Conservation (phyloP, 2,329 filamentous ascomycete species). For the Lasiodiplodia theobromae region DNA sequence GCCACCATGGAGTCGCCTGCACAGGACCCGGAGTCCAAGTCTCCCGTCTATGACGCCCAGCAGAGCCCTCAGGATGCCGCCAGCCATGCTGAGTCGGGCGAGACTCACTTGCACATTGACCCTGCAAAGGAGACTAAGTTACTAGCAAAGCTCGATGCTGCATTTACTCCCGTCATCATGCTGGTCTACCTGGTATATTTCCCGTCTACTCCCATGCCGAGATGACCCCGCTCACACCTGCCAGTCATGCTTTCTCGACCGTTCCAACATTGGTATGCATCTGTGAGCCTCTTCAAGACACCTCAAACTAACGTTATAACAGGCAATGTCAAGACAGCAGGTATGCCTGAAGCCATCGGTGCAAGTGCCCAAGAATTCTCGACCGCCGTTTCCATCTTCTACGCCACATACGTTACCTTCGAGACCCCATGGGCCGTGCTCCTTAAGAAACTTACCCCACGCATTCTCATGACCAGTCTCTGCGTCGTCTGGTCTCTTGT, state of each 20-base stretch:
- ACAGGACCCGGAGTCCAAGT: slow-evolving; percentile 11
- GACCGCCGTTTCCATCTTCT: slow-evolving; percentile 60
- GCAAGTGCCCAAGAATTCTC: slow-evolving; percentile 52
- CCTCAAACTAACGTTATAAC: slow-evolving; percentile 18
- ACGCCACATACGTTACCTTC: slow-evolving; percentile 59
- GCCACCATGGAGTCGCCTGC: slow-evolving; percentile 13
- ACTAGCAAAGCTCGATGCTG: slow-evolving; percentile 57
- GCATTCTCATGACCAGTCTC: slow-evolving; percentile 49
- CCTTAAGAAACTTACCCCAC: slow-evolving; percentile 55
- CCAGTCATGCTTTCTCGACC: slow-evolving; percentile 59
- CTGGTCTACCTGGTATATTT: slow-evolving; percentile 57
- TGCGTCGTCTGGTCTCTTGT: slow-evolving; percentile 58
- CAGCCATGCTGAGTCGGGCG: slow-evolving; percentile 28
- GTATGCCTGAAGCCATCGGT: slow-evolving; percentile 56
- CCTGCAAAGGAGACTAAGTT: slow-evolving; percentile 55
- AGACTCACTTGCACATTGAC: slow-evolving; percentile 45
- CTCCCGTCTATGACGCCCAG: slow-evolving; percentile 29
- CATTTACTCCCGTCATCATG: slow-evolving; percentile 62
- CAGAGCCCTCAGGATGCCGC: slow-evolving; percentile 30
- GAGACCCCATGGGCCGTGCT: slow-evolving; percentile 57
- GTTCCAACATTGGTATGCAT: slow-evolving; percentile 57
- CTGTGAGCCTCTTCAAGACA: background rate
- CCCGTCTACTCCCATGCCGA: background rate
- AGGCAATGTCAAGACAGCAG: slow-evolving; percentile 58
- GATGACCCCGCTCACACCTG: background rate